Percentiles rank a stretch among this genome's conserved stretches.
Evolutionary conservation across 2,329 filamentous ascomycete species (phyloP).

Genomic region (Ascochyta lentis): DNA sequence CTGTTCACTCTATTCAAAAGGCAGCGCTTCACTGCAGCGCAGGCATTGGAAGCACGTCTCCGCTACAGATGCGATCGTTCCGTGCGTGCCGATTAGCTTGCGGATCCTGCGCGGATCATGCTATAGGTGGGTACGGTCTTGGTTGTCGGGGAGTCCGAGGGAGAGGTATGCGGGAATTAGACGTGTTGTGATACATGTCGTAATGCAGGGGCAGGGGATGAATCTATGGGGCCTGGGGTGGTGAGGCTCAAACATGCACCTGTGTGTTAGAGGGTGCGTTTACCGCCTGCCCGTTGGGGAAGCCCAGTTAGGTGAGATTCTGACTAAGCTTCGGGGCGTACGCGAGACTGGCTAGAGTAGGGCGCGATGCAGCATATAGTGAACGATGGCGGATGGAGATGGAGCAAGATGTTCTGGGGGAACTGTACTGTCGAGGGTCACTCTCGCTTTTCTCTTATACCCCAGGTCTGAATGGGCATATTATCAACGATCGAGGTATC

Average conservation of each 20-base stretch:
- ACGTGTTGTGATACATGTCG: neutral
- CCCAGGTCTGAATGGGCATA: neutral
- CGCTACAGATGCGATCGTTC: neutral
- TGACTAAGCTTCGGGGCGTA: constrained; percentile 1
- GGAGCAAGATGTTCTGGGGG: neutral
- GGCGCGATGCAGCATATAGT: neutral
- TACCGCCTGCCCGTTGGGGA: constrained; percentile 2
- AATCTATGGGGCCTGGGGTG: neutral
- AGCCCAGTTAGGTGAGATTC: neutral
- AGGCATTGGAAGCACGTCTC: neutral
- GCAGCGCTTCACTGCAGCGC: neutral
- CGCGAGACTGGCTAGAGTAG: neutral
- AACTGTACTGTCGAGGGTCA: neutral
- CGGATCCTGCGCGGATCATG: neutral
- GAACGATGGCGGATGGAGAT: too few relatives aligned
- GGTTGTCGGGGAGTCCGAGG: constrained; percentile 6
- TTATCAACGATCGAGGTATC: neutral
- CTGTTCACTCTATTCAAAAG: too few relatives aligned
- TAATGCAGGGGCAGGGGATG: constrained; percentile 13
- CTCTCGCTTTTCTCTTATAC: neutral
- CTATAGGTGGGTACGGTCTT: neutral
- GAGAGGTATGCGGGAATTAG: constrained; percentile 2
- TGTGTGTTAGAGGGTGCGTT: neutral
- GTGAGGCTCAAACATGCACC: neutral
- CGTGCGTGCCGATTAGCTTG: neutral